These are phyloP conservation scores for Dryas alaskensis DNA, from an alignment of 306 rosid genomes.

Conservation along the genomic window DNA sequence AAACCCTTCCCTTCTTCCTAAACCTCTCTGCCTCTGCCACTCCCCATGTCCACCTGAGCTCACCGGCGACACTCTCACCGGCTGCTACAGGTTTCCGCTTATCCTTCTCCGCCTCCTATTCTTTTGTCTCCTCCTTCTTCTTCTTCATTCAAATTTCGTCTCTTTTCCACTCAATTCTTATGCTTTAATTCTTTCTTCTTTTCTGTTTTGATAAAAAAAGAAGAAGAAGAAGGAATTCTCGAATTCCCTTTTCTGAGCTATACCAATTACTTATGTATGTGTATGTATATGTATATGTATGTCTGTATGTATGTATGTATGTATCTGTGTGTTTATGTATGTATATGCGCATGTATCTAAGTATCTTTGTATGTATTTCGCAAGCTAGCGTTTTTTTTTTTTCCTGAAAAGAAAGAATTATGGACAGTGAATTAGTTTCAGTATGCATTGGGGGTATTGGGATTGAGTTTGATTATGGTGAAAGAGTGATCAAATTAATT, in stretches of 20 bases:
- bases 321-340: neutral
- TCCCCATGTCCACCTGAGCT: conserved; percentile 7
- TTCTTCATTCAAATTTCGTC: neutral
- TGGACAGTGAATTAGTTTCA: neutral
- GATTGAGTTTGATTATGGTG: neutral
- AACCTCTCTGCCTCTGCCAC: neutral
- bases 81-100: conserved; percentile 6
- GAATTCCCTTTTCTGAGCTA: neutral
- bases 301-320: neutral
- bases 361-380: neutral
- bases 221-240: no score
- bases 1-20: conserved; percentile 15
- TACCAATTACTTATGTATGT: neutral
- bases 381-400: neutral
- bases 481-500: neutral
- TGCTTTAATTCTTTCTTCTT: neutral
- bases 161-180: neutral
- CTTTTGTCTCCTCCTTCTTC: neutral
- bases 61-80: neutral
- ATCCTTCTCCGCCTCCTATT: neutral
- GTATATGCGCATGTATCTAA: neutral
- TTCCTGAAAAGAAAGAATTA: neutral
- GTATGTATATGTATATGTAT: neutral
- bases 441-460: neutral
- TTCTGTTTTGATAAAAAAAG: no score